A percentile compares a stretch with the other conserved stretches of the same genome.
Evolutionary conservation across 768 basidiomycete species (phyloP).

Genomic region (Floccularia luteovirens): DNA sequence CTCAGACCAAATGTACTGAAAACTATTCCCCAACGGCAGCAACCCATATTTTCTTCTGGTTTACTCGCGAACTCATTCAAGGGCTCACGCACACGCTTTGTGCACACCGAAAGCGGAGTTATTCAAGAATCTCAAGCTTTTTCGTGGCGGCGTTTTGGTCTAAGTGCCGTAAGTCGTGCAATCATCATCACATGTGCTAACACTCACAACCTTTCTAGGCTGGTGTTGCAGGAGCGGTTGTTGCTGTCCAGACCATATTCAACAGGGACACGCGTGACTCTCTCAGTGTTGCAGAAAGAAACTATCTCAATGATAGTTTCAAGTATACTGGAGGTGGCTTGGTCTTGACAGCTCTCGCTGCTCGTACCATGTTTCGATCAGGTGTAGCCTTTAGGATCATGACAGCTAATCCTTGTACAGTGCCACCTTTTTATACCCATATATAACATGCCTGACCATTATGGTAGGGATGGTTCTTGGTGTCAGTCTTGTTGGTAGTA

Average conservation of each 20-base stretch:
- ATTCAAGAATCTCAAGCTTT: slow-evolving; percentile 21
- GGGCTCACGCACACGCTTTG: slow-evolving; percentile 37
- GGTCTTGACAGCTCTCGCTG: slow-evolving; percentile 67
- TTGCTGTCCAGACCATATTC: slow-evolving; percentile 55
- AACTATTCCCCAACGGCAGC: too few relatives aligned
- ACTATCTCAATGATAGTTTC: slow-evolving; percentile 71
- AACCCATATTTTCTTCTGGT: too few relatives aligned
- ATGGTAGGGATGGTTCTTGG: slow-evolving; percentile 73
- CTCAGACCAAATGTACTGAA: too few relatives aligned
- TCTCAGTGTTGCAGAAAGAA: slow-evolving; percentile 53
- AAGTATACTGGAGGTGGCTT: slow-evolving; percentile 81
- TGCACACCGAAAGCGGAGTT: slow-evolving; percentile 37
- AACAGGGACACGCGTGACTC: slow-evolving; percentile 76
- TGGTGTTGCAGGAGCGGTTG: slow-evolving; percentile 63
- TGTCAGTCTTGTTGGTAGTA: slow-evolving; percentile 69
- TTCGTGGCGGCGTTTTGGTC: slow-evolving; percentile 23
- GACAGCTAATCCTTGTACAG: slow-evolving; percentile 78
- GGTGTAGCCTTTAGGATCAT: slow-evolving; percentile 68
- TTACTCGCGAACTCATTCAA: too few relatives aligned
- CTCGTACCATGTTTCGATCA: slow-evolving; percentile 67
- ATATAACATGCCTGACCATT: not conserved
- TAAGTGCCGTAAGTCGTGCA: slow-evolving; percentile 21
- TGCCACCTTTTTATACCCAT: slow-evolving; percentile 3
- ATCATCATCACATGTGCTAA: slow-evolving; percentile 23
- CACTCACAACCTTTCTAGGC: slow-evolving; percentile 36